Base-by-base conservation (phyloP, 2,329 filamentous ascomycete genomes). In the Pyrenochaeta sp. region DNA sequence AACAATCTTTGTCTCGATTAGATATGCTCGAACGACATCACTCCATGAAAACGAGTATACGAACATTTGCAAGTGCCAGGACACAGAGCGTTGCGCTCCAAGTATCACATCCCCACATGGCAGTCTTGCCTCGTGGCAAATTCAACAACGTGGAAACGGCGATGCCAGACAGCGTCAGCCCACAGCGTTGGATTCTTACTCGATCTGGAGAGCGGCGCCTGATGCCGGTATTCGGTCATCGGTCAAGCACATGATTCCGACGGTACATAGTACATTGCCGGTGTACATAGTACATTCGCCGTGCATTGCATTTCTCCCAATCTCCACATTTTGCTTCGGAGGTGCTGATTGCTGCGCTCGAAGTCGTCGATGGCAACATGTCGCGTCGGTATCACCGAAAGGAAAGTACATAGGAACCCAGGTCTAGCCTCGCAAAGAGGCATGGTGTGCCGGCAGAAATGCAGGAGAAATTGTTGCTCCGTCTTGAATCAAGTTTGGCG, bases 321-420 rank as follows among this genome's bases (percentile, higher is more conserved):
- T 21, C 18, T 21, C 30, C 17, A 32, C 18, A 11, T 27, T 4
- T 27, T 13, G 24, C n/a, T n/a, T n/a, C n/a, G n/a, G n/a, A n/a
- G 24, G 14, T 27, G 24, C 5, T 6, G 22, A 32, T 20, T n/a
- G 18, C 17, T 32, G 10, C 30, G 22, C 24, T 4, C 30, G 18
- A 11, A 32, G 10, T 32, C 9, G 31, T 20, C 8, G 3, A 34
- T 34, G 19, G 19, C 31, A 9, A 34, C 19, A 20, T 48, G 30
- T 38, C 37, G 37, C 45, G n/a, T 48, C 41, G 41, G 48, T 37
- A 40, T 49, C 30, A 20, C 41, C 41, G 49, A 41, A 49, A 26
- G 35, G 28, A 42, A 41, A 42, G 49, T 49, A 40, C 24, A 23
- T 8, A 39, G 40, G n/a, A n/a, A n/a, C n/a, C n/a, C n/a, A n/a